Conservation (phyloP, 2,329 filamentous ascomycete species). For the Penicillium expansum region DNA sequence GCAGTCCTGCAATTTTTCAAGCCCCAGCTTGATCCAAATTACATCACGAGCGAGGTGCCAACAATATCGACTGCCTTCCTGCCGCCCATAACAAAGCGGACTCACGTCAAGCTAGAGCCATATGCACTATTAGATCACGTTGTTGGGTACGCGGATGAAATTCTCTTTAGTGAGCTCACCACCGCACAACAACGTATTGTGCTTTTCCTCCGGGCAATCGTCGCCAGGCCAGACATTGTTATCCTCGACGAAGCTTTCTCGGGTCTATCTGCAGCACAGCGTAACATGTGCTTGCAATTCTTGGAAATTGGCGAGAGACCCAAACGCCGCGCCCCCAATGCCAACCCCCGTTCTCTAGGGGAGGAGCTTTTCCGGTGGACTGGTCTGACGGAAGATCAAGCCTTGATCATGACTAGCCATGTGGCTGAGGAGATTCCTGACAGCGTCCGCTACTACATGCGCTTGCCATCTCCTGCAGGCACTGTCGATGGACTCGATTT, state of each 20-base stretch:
- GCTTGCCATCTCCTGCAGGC: slow-evolving; percentile 57
- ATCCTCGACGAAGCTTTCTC: slow-evolving; percentile 87
- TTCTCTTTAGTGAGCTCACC: slow-evolving; percentile 66
- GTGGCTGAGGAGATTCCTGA: slow-evolving; percentile 85
- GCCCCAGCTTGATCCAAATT: slow-evolving; percentile 66
- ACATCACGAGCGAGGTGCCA: slow-evolving; percentile 10
- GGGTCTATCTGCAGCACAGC: slow-evolving; percentile 74
- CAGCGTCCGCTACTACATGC: slow-evolving; percentile 79
- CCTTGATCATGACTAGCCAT: slow-evolving; percentile 89
- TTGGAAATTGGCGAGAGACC: slow-evolving; percentile 63
- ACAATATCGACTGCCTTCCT: slow-evolving; percentile 21
- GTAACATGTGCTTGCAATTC: slow-evolving; percentile 85
- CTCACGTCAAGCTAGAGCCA: neutral
- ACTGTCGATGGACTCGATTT: slow-evolving; percentile 31
- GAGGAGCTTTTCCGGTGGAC: slow-evolving; percentile 21
- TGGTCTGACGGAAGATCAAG: slow-evolving; percentile 69
- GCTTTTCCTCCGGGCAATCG: slow-evolving; percentile 76
- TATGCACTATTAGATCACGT: slow-evolving; percentile 26
- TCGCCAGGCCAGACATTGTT: slow-evolving; percentile 77
- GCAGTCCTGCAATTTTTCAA: slow-evolving; percentile 74
- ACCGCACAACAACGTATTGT: slow-evolving; percentile 67
- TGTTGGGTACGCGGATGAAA: slow-evolving; percentile 67
- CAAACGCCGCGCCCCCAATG: slow-evolving; percentile 31
- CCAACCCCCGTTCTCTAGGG: neutral
- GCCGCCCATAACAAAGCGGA: slow-evolving; percentile 14